Evolutionary conservation across 495 filamentous ascomycete species (phyloP).

Genomic region (Arthonia radiata): DNA sequence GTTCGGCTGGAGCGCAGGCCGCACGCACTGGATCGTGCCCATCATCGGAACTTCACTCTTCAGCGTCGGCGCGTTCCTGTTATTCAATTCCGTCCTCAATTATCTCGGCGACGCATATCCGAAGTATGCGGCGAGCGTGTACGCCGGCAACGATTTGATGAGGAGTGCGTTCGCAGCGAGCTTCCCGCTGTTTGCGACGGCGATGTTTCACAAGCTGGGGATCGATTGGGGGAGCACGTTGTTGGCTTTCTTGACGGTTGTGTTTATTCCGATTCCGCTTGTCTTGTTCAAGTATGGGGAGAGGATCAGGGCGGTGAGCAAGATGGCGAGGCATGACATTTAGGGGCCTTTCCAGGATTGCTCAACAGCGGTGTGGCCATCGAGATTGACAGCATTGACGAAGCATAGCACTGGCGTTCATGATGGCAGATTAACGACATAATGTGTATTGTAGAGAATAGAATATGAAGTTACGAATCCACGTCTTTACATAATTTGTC

Average conservation of each 20-base stretch:
- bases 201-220: conserved; percentile 15
- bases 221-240: conserved; percentile 11
- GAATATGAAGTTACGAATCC: no score
- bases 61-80: conserved; percentile 19
- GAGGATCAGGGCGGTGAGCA: conserved; percentile 5
- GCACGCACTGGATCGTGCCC: no score
- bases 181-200: conserved; percentile 22
- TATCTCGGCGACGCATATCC: conserved; percentile 26
- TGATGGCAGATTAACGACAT: no score
- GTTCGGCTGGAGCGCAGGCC: conserved; percentile 20
- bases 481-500: no score
- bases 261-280: conserved; percentile 16
- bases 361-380: no score
- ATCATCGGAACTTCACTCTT: conserved; percentile 5
- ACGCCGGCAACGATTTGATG: conserved; percentile 27
- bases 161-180: conserved; percentile 22
- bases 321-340: conserved; percentile 6
- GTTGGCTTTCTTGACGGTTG: conserved; percentile 11
- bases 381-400: no score
- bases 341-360: no score
- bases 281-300: conserved; percentile 14
- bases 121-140: conserved; percentile 19
- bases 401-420: no score
- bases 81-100: conserved; percentile 56
- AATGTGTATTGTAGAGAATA: no score